Conservation (phyloP, 2,329 filamentous ascomycete species). For the Penicillium fuscoglaucum region DNA sequence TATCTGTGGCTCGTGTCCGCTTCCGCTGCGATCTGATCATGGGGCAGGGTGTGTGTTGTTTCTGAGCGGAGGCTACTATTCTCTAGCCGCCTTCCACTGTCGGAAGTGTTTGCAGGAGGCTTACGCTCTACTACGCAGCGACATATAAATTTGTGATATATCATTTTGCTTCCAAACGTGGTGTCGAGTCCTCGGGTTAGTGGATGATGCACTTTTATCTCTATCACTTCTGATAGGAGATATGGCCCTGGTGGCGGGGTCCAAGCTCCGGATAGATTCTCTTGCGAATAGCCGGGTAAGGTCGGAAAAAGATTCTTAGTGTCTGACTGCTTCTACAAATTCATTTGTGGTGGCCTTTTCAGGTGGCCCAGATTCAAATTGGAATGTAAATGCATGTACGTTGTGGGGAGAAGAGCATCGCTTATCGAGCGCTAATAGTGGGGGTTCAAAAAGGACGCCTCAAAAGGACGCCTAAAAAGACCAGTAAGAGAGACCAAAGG, state of each 20-base stretch:
- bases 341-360: conserved; percentile 13
- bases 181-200: conserved; percentile 6
- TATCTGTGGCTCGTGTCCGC: conserved; percentile 18
- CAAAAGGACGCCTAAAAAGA: background rate
- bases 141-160: conserved; percentile 7
- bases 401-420: conserved; percentile 1
- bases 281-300: conserved; percentile 11
- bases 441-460: background rate
- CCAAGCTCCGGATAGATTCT: conserved; percentile 15
- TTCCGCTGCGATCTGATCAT: conserved; percentile 11
- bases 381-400: conserved; percentile 5
- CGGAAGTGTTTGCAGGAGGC: background rate
- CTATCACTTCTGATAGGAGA: conserved; percentile 22
- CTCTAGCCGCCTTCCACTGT: background rate
- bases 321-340: conserved; percentile 5
- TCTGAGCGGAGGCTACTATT: background rate
- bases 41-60: conserved; percentile 2
- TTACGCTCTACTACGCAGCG: background rate
- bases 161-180: conserved; percentile 1
- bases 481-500: background rate
- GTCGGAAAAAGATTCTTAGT: conserved; percentile 12
- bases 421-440: conserved; percentile 13
- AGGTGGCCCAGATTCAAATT: conserved; percentile 20
- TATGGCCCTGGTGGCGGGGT: conserved; percentile 11
- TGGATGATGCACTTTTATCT: conserved; percentile 15